Conservation (phyloP, 768 basidiomycete genomes). For the Hebeloma cylindrosporum region DNA sequence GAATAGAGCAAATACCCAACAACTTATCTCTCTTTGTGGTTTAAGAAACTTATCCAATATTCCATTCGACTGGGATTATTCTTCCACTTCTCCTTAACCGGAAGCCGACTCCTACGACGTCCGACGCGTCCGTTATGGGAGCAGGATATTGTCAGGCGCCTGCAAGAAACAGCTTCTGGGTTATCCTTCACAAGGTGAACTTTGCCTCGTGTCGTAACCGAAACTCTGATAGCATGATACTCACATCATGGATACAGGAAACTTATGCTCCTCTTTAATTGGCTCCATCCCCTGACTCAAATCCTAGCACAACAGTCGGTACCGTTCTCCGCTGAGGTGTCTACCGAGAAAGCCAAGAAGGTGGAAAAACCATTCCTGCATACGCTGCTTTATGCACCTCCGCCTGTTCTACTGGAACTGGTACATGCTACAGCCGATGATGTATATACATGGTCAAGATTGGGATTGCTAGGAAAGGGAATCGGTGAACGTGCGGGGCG, state of each 20-base stretch:
- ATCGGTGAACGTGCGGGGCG: conserved; percentile 69
- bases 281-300: conserved; percentile 72
- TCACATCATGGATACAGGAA: conserved; percentile 48
- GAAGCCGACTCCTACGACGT: conserved; percentile 47
- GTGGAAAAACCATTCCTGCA: conserved; percentile 65
- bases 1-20: not conserved
- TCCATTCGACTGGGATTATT: conserved; percentile 72
- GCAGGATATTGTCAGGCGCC: conserved; percentile 53
- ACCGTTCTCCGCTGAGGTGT: conserved; percentile 53
- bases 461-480: conserved; percentile 67
- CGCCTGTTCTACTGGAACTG: conserved; percentile 79
- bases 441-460: conserved; percentile 67
- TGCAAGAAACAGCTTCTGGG: conserved; percentile 61
- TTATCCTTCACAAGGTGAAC: conserved; percentile 74
- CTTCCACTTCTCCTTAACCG: conserved; percentile 57
- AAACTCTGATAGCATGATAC: conserved; percentile 6
- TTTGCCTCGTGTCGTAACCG: not conserved
- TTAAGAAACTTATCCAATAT: conserved; percentile 86
- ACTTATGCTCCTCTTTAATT: conserved; percentile 80
- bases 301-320: conserved; percentile 70
- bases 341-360: conserved; percentile 35
- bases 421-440: conserved; percentile 77
- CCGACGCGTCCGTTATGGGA: conserved; percentile 53
- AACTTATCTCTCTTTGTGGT: not conserved
- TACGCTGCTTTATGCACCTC: conserved; percentile 74